These are phyloP conservation scores for Rhizomucor pusillus DNA, from an alignment of 371 early-diverging fungal species.

Conservation along the genomic window DNA sequence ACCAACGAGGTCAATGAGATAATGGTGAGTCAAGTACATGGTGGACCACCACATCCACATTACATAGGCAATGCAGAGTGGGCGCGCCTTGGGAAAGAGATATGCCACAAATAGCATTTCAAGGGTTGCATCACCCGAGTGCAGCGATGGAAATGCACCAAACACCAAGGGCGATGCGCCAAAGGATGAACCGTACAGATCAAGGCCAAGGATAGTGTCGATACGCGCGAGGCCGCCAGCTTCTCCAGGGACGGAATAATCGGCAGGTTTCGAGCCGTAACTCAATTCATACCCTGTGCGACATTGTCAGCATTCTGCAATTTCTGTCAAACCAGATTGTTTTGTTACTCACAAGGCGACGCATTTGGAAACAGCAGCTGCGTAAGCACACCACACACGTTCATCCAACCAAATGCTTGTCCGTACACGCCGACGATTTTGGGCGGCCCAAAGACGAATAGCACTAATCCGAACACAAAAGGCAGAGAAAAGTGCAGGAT, in stretches of 20 bases:
- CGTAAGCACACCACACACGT: constrained; percentile 67
- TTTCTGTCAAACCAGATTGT: neutral
- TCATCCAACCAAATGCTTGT: constrained; percentile 69
- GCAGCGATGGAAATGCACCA: constrained; percentile 78
- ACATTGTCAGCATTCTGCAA: constrained; percentile 1
- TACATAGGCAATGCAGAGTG: constrained; percentile 55
- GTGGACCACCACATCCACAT: constrained; percentile 80
- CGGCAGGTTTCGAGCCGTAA: constrained; percentile 61
- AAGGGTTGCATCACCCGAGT: constrained; percentile 70
- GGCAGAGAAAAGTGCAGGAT: constrained; percentile 69
- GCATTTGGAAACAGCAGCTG: constrained; percentile 71
- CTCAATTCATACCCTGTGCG: constrained; percentile 60
- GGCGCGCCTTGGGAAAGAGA: constrained; percentile 49
- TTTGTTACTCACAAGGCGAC: constrained; percentile 67
- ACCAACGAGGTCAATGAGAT: constrained; percentile 70
- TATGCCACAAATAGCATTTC: constrained; percentile 60
- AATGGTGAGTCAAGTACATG: constrained; percentile 76
- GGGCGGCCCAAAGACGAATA: constrained; percentile 56
- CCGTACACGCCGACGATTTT: constrained; percentile 55
- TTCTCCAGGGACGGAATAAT: constrained; percentile 70
- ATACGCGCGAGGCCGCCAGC: constrained; percentile 73
- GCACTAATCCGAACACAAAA: constrained; percentile 45
- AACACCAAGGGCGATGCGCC: constrained; percentile 71
- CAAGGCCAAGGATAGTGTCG: constrained; percentile 63
- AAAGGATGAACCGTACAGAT: constrained; percentile 66